These are phyloP conservation scores for Cystobasidium ongulense DNA, from an alignment of 768 basidiomycete species.

Conservation along the genomic window DNA sequence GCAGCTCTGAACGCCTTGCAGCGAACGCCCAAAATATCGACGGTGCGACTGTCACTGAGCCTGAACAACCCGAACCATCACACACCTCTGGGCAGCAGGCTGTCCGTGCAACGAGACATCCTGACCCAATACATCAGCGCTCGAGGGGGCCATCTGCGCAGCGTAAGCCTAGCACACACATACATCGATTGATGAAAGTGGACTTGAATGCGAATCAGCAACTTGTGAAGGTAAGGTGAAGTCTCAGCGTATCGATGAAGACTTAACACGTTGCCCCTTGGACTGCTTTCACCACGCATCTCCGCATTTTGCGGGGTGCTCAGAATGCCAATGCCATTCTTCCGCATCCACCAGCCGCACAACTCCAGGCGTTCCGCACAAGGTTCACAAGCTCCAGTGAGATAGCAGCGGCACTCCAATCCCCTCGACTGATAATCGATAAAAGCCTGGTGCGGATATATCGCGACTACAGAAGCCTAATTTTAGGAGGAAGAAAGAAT, in stretches of 20 bases:
- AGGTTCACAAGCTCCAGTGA: too few relatives aligned
- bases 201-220: background rate
- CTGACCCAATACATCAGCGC: background rate
- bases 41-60: too few relatives aligned
- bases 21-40: background rate
- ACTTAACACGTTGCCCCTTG: background rate
- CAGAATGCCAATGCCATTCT: background rate
- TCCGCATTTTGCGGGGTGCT: background rate
- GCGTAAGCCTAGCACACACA: background rate
- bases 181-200: background rate
- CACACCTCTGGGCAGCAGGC: background rate
- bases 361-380: too few relatives aligned
- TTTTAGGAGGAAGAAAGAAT: too few relatives aligned
- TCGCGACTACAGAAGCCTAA: too few relatives aligned
- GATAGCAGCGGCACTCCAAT: too few relatives aligned
- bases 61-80: background rate
- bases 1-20: background rate
- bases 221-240: background rate
- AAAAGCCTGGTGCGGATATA: too few relatives aligned
- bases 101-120: background rate
- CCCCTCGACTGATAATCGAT: too few relatives aligned
- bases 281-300: background rate
- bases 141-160: background rate
- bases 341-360: too few relatives aligned
- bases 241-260: background rate